Conservation (phyloP, 495 filamentous ascomycete species). For the Terfezia boudieri region DNA sequence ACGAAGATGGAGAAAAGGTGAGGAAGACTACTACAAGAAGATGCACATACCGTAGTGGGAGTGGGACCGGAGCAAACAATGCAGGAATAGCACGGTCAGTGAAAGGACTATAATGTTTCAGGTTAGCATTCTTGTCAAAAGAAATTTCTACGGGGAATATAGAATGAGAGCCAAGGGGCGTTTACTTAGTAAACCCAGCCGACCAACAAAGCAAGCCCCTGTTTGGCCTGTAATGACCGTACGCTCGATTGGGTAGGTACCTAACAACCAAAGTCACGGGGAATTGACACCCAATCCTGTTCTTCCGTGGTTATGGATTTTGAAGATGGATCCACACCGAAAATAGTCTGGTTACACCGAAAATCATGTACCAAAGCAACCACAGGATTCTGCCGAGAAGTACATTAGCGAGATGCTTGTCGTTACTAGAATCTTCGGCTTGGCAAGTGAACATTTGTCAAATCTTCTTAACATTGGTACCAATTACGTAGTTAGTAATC, state of each 20-base stretch:
- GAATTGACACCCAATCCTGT: slow-evolving; percentile 13
- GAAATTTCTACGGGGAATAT: slow-evolving; percentile 1
- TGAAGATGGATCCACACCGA: slow-evolving; percentile 25
- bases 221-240: slow-evolving; percentile 59
- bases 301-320: not conserved
- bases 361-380: slow-evolving; percentile 47
- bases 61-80: slow-evolving; percentile 51
- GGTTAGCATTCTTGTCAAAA: not conserved
- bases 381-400: slow-evolving; percentile 1
- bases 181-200: slow-evolving; percentile 66
- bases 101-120: slow-evolving; percentile 35
- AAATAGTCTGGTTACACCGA: too few relatives aligned
- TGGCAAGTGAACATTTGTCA: too few relatives aligned
- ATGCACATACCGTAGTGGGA: slow-evolving; percentile 79
- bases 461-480: too few relatives aligned
- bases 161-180: slow-evolving; percentile 1
- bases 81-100: slow-evolving; percentile 54
- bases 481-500: too few relatives aligned
- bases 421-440: too few relatives aligned
- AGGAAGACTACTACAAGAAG: slow-evolving; percentile 76
- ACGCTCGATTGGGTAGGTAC: slow-evolving; percentile 61
- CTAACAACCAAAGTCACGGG: slow-evolving; percentile 60
- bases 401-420: not conserved
- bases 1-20: slow-evolving; percentile 83
- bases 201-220: slow-evolving; percentile 65